These are phyloP conservation scores for Xylariaceae sp. DNA, from an alignment of 2,329 filamentous ascomycete species.

Conservation along the genomic window DNA sequence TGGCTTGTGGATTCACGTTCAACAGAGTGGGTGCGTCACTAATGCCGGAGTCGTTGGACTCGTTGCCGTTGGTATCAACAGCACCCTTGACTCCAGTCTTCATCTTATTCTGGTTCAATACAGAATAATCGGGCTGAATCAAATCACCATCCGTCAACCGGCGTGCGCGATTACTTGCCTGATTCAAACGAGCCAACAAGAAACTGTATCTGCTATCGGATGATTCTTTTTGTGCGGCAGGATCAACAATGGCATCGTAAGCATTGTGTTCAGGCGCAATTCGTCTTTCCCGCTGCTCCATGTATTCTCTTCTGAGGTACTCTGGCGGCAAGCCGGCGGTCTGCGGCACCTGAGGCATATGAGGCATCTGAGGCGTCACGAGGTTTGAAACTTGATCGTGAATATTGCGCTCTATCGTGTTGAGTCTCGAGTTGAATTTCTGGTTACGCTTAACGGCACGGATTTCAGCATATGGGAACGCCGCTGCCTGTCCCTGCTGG, in stretches of 20 bases:
- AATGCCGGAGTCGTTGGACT: slow-evolving; percentile 20
- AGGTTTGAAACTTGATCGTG: slow-evolving; percentile 15
- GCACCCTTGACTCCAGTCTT: not conserved
- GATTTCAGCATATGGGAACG: slow-evolving; percentile 24
- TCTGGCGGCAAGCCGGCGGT: slow-evolving; percentile 23
- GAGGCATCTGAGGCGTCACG: slow-evolving; percentile 20
- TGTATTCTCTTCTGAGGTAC: slow-evolving; percentile 19
- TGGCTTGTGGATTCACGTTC: slow-evolving; percentile 26
- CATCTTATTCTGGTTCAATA: too few relatives aligned
- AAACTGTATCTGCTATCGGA: slow-evolving; percentile 17
- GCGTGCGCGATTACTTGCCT: too few relatives aligned
- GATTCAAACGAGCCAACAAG: slow-evolving; percentile 24
- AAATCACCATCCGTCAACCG: too few relatives aligned
- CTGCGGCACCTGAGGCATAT: slow-evolving; percentile 11
- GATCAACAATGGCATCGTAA: not conserved
- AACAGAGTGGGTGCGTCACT: slow-evolving; percentile 15
- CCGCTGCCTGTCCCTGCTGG: slow-evolving; percentile 8
- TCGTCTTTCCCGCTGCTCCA: slow-evolving; percentile 11
- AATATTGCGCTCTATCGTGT: slow-evolving; percentile 12
- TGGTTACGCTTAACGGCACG: slow-evolving; percentile 19
- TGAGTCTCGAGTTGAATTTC: slow-evolving; percentile 15
- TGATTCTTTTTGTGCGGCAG: not conserved
- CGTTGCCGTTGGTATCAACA: not conserved
- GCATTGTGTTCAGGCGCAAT: too few relatives aligned
- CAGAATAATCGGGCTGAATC: too few relatives aligned